Conservation (phyloP, 352 stramenopile species). For the Pythium apleroticum region DNA sequence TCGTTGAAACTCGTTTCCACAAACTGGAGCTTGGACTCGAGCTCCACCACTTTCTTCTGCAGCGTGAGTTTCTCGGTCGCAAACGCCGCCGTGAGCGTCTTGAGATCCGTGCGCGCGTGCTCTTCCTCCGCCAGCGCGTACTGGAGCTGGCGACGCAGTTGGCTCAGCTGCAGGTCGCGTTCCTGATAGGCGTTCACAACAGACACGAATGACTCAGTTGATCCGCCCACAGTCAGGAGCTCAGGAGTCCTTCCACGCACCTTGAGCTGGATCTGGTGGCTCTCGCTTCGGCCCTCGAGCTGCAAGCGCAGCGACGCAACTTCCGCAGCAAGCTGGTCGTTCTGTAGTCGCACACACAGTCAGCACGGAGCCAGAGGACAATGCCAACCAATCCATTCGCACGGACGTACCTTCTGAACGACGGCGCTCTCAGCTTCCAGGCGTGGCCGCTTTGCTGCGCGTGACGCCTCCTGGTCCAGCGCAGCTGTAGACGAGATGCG, state of each 20-base stretch:
- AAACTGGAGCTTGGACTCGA: conserved; percentile 67
- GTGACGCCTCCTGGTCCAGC: not conserved
- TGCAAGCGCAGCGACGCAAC: conserved; percentile 56
- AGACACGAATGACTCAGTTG: not conserved
- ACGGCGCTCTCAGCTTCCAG: conserved; percentile 59
- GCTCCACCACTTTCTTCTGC: conserved; percentile 70
- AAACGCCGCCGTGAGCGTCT: conserved; percentile 45
- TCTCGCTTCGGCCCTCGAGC: conserved; percentile 46
- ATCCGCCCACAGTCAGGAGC: conserved; percentile 1
- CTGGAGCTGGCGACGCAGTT: conserved; percentile 67
- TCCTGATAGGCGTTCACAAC: conserved; percentile 25
- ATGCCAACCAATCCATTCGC: too few species aligned
- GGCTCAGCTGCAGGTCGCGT: conserved; percentile 62
- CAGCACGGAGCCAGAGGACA: not conserved
- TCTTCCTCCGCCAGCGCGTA: conserved; percentile 65
- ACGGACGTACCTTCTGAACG: conserved; percentile 64
- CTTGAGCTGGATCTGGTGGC: conserved; percentile 66
- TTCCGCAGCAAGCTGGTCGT: conserved; percentile 47
- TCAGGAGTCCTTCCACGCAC: conserved; percentile 13
- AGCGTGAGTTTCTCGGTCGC: conserved; percentile 57
- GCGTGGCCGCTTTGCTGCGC: conserved; percentile 45
- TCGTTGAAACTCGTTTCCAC: conserved; percentile 62
- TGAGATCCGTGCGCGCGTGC: conserved; percentile 60
- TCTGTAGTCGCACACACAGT: conserved; percentile 34
- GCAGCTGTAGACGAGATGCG: not conserved